Percentiles rank a stretch among this genome's conserved stretches.
These are phyloP conservation scores for Metschnikowia koreensis DNA, from an alignment of 805 yeast genomes.

Conservation along the genomic window DNA sequence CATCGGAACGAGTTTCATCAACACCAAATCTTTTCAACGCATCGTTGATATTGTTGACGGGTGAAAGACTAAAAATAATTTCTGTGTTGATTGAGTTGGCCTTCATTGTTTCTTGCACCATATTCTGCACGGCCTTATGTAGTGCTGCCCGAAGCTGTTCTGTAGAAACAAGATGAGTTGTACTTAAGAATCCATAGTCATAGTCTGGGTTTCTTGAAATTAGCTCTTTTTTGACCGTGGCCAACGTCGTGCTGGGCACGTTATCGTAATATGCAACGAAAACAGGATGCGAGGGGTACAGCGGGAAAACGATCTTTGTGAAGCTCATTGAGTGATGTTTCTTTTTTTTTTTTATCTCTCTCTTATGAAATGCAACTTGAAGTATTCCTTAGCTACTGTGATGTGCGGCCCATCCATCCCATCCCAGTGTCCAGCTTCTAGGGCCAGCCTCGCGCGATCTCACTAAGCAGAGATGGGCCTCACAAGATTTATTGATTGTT, in stretches of 20 bases:
- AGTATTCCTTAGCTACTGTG: too few relatives aligned
- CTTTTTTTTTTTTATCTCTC: too few relatives aligned
- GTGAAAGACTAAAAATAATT: slow-evolving; percentile 64
- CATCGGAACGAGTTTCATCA: slow-evolving; percentile 42
- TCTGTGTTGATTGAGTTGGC: slow-evolving; percentile 73
- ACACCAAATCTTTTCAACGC: slow-evolving; percentile 72
- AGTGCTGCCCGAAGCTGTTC: slow-evolving; percentile 64
- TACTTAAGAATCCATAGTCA: slow-evolving; percentile 66
- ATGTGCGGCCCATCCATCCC: too few relatives aligned
- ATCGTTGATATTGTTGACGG: slow-evolving; percentile 69
- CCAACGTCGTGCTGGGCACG: slow-evolving; percentile 39
- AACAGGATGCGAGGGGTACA: slow-evolving; percentile 40
- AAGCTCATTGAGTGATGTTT: background rate
- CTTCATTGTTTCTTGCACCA: slow-evolving; percentile 45
- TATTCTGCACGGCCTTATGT: slow-evolving; percentile 59
- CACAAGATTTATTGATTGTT: too few relatives aligned
- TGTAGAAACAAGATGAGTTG: slow-evolving; percentile 52
- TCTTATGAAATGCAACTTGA: too few relatives aligned
- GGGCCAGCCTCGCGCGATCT: too few relatives aligned
- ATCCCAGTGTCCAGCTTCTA: too few relatives aligned
- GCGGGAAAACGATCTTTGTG: slow-evolving; percentile 37
- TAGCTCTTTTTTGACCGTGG: slow-evolving; percentile 44
- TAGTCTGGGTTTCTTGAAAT: slow-evolving; percentile 45
- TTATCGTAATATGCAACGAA: slow-evolving; percentile 44
- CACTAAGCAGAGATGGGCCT: too few relatives aligned